These are phyloP conservation scores for Rhododendron ovatum DNA, from an alignment of 148 eudicot species.

Conservation along the genomic window DNA sequence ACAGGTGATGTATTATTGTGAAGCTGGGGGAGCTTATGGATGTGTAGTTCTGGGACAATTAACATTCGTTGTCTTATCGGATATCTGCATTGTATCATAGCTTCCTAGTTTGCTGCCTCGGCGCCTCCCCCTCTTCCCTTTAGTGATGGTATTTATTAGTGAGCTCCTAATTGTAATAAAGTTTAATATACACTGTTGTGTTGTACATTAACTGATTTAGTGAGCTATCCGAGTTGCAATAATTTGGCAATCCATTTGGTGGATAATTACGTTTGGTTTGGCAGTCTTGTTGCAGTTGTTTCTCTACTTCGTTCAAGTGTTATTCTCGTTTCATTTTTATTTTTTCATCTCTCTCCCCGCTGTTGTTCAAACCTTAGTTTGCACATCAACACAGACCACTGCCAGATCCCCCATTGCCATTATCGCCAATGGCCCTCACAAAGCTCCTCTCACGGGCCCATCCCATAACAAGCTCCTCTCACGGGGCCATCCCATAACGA, in stretches of 20 bases:
- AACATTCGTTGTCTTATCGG: not conserved
- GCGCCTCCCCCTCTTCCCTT: not conserved
- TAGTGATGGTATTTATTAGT: not conserved
- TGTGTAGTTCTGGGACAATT: not conserved
- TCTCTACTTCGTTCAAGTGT: not conserved
- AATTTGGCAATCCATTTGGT: not conserved
- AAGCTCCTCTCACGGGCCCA: too few relatives aligned
- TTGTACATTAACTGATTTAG: not conserved
- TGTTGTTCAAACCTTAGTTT: too few relatives aligned
- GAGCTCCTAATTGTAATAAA: conserved; percentile 3
- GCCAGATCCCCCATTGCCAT: too few relatives aligned
- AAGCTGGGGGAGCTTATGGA: conserved; percentile 5
- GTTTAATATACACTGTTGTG: not conserved
- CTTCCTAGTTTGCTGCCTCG: not conserved
- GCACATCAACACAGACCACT: too few relatives aligned
- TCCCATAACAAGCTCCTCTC: too few relatives aligned
- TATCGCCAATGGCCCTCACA: too few relatives aligned
- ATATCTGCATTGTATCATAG: not conserved
- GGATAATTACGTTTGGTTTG: not conserved
- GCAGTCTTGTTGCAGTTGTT: not conserved
- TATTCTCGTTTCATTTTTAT: too few relatives aligned
- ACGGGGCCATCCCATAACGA: too few relatives aligned
- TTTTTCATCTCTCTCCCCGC: too few relatives aligned
- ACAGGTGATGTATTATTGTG: not conserved
- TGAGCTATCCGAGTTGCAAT: not conserved